These are phyloP conservation scores for Termitomyces heimii DNA, from an alignment of 768 basidiomycete genomes.

Conservation along the genomic window DNA sequence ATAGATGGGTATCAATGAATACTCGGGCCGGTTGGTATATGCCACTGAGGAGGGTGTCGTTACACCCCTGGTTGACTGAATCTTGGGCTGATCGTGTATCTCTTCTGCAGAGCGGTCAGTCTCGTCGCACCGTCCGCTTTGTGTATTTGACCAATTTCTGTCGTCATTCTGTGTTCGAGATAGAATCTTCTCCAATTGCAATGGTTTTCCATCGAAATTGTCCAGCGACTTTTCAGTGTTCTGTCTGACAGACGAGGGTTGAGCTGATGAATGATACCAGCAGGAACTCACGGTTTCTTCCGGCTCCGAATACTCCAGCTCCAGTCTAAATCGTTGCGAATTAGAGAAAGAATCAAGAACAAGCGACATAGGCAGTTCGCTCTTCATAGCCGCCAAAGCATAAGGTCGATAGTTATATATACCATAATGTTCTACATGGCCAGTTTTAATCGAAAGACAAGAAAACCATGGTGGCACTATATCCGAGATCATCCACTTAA, in stretches of 20 bases:
- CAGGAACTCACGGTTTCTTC: not conserved
- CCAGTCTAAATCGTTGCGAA: not conserved
- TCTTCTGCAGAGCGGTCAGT: no score
- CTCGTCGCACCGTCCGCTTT: not conserved
- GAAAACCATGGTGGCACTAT: not conserved
- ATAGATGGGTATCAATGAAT: not conserved
- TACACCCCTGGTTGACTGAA: not conserved
- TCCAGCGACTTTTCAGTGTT: not conserved
- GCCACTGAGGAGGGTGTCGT: not conserved
- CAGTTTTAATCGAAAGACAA: not conserved
- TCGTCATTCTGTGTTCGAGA: not conserved
- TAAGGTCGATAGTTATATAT: not conserved
- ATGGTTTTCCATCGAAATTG: not conserved
- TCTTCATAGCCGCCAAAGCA: not conserved
- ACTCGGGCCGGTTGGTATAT: not conserved
- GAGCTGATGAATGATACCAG: not conserved
- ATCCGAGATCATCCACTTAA: not conserved
- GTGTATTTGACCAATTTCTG: not conserved
- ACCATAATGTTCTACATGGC: not conserved
- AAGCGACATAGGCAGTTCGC: not conserved
- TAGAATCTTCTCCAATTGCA: not conserved
- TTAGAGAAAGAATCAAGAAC: not conserved
- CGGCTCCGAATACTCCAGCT: not conserved
- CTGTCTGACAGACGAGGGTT: not conserved
- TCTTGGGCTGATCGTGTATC: not conserved